Evolutionary conservation across 2,329 filamentous ascomycete species (phyloP), one percentile per base, ranked within the genome.

Genomic region (Fusarium newnesense): DNA sequence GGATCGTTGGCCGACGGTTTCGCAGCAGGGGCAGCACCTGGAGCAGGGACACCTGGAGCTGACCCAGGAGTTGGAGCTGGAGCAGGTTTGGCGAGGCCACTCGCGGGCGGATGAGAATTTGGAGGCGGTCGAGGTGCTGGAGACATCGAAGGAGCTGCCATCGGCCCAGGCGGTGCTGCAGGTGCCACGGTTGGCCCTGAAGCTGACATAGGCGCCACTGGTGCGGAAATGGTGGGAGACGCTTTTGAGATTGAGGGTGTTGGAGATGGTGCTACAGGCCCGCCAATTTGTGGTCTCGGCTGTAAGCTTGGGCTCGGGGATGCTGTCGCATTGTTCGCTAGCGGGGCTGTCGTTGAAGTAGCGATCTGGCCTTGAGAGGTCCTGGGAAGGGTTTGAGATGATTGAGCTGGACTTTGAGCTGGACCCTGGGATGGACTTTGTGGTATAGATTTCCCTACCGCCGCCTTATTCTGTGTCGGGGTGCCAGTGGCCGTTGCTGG

Each of bases 1-100:
- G 93, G 93, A 77, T 96, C 94, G 30, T 85, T 83, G n/a, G 82
- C 65, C 11, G 77, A 74, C 36, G 77, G 70, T 39, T 78, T 81
- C 18, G 69, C 64, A n/a, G 68, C 70, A 21, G 67, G 59, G 30
- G 75, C 62, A n/a, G 39, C 18, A 32, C 44, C 60, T 19, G 63
- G 32, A n/a, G 67, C 63, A 19, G 68, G 64, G 13, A 66, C 54
- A 30, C 73, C 64, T 39, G 67, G 47, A n/a, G 67, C 64, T 26
- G 67, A 52, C 18, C 73, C 60, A 21, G 72, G 65, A 28, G 52
- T 69, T 19, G 73, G 62, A n/a, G 72, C 60, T 39, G 64, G 21
- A 19, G 50, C 61, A 30, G 75, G 69, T 34, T 76, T 74, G 7
- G 59, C 68, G 15, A 75, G 60, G 10, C 64, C 69, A 28, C 74